Conservation (phyloP, 768 basidiomycete species). For the Boletus rex-veris region DNA sequence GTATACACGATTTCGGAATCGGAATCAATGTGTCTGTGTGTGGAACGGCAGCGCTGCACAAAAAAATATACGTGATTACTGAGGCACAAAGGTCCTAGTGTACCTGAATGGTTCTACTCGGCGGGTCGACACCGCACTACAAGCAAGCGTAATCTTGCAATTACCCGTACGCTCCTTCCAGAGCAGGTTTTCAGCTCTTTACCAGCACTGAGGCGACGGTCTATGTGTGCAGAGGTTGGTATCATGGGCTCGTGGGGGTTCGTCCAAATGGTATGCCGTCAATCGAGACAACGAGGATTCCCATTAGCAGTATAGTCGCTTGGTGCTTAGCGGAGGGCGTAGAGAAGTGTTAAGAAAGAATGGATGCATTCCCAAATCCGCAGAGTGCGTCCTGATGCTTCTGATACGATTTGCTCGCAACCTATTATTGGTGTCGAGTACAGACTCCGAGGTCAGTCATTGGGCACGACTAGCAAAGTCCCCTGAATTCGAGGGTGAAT, state of each 20-base stretch:
- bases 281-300: constrained; percentile 4
- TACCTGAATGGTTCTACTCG: not conserved
- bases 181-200: not conserved
- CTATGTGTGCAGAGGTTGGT: not conserved
- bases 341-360: constrained; percentile 26
- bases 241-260: constrained; percentile 6
- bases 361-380: constrained; percentile 24
- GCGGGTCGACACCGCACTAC: not conserved
- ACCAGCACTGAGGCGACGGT: not conserved
- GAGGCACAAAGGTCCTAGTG: not conserved
- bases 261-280: constrained; percentile 5
- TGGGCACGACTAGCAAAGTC: not conserved
- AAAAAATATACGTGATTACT: not conserved
- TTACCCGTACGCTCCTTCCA: not conserved
- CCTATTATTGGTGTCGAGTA: constrained; percentile 1
- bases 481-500: constrained; percentile 21
- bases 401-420: constrained; percentile 18
- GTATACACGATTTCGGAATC: constrained; percentile 8
- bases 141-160: not conserved
- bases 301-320: constrained; percentile 7
- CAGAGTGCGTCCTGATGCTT: constrained; percentile 15
- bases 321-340: constrained; percentile 17
- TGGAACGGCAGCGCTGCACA: not conserved
- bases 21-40: not conserved
- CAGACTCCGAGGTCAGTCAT: constrained; percentile 9